These are phyloP conservation scores for Setaria italica DNA, from an alignment of 202 grass and related monocot species.

Conservation along the genomic window DNA sequence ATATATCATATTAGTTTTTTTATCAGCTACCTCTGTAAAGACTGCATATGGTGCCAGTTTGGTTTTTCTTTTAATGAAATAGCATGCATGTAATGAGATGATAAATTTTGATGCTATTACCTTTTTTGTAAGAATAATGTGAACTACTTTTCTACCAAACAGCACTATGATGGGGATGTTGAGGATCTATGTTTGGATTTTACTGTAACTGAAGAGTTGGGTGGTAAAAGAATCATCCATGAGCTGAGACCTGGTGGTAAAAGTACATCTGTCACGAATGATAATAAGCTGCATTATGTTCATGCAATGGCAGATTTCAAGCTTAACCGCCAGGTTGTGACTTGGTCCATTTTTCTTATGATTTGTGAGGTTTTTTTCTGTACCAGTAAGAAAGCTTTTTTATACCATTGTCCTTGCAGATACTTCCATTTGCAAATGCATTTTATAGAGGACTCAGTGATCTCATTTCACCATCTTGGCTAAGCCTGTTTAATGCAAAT, in stretches of 20 bases:
- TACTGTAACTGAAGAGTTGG: slow-evolving; percentile 88
- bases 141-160: slow-evolving; percentile 37
- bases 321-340: slow-evolving; percentile 83
- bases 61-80: neutral
- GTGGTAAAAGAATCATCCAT: slow-evolving; percentile 82
- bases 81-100: slow-evolving; percentile 1
- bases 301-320: slow-evolving; percentile 98
- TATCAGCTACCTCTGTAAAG: neutral
- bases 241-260: slow-evolving; percentile 95
- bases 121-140: slow-evolving; percentile 15
- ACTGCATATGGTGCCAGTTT: slow-evolving; percentile 33
- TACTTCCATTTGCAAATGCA: slow-evolving; percentile 94
- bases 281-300: slow-evolving; percentile 97
- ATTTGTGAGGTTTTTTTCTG: slow-evolving; percentile 33
- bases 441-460: slow-evolving; percentile 95
- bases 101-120: slow-evolving; percentile 15
- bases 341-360: slow-evolving; percentile 15
- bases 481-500: slow-evolving; percentile 98
- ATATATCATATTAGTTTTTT: slow-evolving; percentile 9
- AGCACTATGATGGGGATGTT: slow-evolving; percentile 92
- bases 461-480: slow-evolving; percentile 91
- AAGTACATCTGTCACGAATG: slow-evolving; percentile 84
- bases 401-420: slow-evolving; percentile 61
- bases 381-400: slow-evolving; percentile 13
- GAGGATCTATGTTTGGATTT: slow-evolving; percentile 95